Evolutionary conservation across 441 rosid species (phyloP), one percentile per base, ranked within the genome.

Genomic region (Syzygium malaccense): DNA sequence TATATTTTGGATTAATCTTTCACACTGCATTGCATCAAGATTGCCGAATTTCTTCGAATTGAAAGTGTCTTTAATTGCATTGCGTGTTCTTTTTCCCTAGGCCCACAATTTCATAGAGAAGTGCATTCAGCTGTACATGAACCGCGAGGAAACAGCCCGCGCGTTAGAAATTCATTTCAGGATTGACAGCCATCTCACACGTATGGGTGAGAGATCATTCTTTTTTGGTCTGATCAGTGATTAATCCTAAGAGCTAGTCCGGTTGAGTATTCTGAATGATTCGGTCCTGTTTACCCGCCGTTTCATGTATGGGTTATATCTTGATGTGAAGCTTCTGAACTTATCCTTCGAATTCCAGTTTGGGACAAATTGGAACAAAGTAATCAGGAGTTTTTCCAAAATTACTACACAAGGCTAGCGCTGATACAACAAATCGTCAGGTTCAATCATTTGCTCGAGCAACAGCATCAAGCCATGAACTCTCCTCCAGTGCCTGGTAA

Each of bases 361-460:
- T 92, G 93, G 93, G 89, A 90, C 86, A 87, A 75, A 87, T 55
- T 92, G 90, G 91, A 88, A 64, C 85, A 88, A 83, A 88, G 85
- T 86, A 91, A 92, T 62, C 48, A 84, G 14, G 91, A 90, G 1
- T 92, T 92, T 86, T 92, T 92, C 37, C 88, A 78, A 89, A 89
- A 88, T n/a, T 91, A 92, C 85, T 33, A 84, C 84, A 53, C 71
- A 37, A 92, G 90, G 89, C 89, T 91, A 57, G 28, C 25, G 41
- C 56, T 92, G 90, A 91, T 90, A 87, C 85, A 64, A 49, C 93
- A 91, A 86, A 92, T 92, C 68, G 13, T 23, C 19, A 4, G 32
- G 75, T 91, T 88, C 89, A 92, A 91, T 90, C 80, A 90, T 1
- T 90, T 92, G 85, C 92, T 92, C 58, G 91, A 89, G 88, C 86